Conservation (phyloP, 192 early-diverging fungal genomes). For the Oehlia diaphana region DNA sequence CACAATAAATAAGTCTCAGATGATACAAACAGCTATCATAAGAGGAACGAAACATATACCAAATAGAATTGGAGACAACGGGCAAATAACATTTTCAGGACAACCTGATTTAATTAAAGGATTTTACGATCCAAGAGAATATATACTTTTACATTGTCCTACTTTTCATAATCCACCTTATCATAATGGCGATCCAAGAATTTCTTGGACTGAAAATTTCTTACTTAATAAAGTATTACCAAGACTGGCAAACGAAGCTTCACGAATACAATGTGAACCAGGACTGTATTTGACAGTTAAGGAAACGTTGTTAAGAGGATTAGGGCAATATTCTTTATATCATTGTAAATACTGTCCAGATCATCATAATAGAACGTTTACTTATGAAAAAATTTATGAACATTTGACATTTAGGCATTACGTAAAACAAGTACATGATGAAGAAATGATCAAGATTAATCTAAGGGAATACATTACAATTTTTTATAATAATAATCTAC, state of each 20-base stretch:
- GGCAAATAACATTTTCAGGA: background rate
- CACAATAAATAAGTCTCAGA: background rate
- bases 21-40: background rate
- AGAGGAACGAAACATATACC: background rate
- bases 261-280: background rate
- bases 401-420: background rate
- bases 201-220: background rate
- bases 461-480: background rate
- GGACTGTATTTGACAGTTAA: slow-evolving; percentile 11
- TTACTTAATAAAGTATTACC: slow-evolving; percentile 5
- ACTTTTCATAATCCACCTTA: background rate
- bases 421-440: background rate
- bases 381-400: background rate
- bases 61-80: background rate
- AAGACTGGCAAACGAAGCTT: background rate
- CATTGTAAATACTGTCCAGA: background rate
- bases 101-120: background rate
- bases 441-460: background rate
- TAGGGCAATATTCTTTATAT: background rate
- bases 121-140: background rate
- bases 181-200: background rate
- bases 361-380: background rate
- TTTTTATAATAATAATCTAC: background rate
- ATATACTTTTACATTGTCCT: slow-evolving; percentile 11
- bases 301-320: background rate